phyloP scores from a whole-genome alignment of 257 asterid genomes.

The Leonotis leonurus region DNA sequence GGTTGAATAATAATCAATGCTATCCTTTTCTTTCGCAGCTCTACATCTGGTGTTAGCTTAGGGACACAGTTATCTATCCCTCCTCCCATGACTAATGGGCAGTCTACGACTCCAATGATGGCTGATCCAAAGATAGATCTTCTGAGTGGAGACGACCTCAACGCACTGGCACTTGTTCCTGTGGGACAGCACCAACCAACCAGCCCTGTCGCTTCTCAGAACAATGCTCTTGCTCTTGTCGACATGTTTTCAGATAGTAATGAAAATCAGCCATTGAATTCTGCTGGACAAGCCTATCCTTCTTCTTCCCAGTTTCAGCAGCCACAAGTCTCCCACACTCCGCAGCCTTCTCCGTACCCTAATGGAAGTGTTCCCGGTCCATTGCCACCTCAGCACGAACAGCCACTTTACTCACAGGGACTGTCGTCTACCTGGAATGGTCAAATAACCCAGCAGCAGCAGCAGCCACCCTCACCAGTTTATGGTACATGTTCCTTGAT shows the following conservation, averaged over 20 bases:
- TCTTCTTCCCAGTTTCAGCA: slow-evolving; percentile 60
- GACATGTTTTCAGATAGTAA: slow-evolving; percentile 67
- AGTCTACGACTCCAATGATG: slow-evolving; percentile 41
- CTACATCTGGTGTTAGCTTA: slow-evolving; percentile 49
- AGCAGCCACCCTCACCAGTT: slow-evolving; percentile 66
- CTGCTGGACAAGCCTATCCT: slow-evolving; percentile 52
- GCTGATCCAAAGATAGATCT: slow-evolving; percentile 70
- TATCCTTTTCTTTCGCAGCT: slow-evolving; percentile 29
- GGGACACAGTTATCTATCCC: slow-evolving; percentile 54
- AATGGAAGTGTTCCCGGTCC: slow-evolving; percentile 55
- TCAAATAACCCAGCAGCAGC: slow-evolving; percentile 59
- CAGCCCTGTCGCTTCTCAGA: slow-evolving; percentile 59
- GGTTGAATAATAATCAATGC: not conserved
- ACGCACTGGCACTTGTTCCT: slow-evolving; percentile 81
- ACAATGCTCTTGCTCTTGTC: slow-evolving; percentile 86
- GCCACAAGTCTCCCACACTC: slow-evolving; percentile 39
- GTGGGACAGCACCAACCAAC: slow-evolving; percentile 71
- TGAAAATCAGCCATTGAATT: slow-evolving; percentile 29
- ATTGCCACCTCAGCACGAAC: slow-evolving; percentile 47
- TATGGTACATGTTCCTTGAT: slow-evolving; percentile 44
- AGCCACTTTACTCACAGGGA: slow-evolving; percentile 47
- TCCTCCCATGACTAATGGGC: slow-evolving; percentile 49
- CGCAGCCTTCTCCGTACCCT: slow-evolving; percentile 39
- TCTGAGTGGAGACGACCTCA: slow-evolving; percentile 92
- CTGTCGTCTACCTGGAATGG: slow-evolving; percentile 56